Base-by-base conservation (phyloP, 1,139 yeast species). In the Tardiomyces depauwii region DNA sequence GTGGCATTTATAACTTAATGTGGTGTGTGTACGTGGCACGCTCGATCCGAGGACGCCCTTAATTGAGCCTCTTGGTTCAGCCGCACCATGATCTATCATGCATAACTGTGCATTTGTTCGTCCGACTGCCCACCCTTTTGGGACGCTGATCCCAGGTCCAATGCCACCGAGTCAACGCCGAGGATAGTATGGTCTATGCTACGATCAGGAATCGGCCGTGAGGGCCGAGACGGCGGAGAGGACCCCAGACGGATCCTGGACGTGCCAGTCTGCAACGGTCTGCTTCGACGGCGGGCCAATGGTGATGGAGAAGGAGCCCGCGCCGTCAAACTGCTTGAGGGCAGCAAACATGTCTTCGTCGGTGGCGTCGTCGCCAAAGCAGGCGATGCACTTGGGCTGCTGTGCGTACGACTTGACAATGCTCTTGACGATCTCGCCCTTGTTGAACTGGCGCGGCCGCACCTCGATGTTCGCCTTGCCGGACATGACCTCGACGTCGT, bases 381-480 rank as follows among this genome's bases (percentile, higher is more conserved):
- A 91, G 47, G 89, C 66, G 44, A 85, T 77, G 59, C 93, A 91
- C 58, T 85, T 95, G 0, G 96, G 91, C 44, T 78, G 69, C 44
- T 75, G 71, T 2, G 72, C 74, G 25, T 66, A 66, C 25, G 56
- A 59, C 4, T 49, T 45, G 42, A 87, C 84, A 48, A 91, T 72
- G 51, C 88, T 70, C 61, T 78, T 83, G 42, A 86, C 98, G 58
- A 93, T 93, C 64, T 89, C 97, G 47, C 99, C 99, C 65, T 93
- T 93, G 67, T 93, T 93, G 49, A 91, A 87, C 61, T 87, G 84
- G 49, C 79, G 78, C 10, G 99, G 99, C 53, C 98, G 75, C 16
- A 93, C 97, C 65, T 93, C 99, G 45, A 93, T 76, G 60, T 93
- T 93, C 43, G 98, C 98, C 67, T 93, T 93, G 43, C 95, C 95